Base-by-base conservation (phyloP, 345 rosid genomes). In the Rhizophora mangle region DNA sequence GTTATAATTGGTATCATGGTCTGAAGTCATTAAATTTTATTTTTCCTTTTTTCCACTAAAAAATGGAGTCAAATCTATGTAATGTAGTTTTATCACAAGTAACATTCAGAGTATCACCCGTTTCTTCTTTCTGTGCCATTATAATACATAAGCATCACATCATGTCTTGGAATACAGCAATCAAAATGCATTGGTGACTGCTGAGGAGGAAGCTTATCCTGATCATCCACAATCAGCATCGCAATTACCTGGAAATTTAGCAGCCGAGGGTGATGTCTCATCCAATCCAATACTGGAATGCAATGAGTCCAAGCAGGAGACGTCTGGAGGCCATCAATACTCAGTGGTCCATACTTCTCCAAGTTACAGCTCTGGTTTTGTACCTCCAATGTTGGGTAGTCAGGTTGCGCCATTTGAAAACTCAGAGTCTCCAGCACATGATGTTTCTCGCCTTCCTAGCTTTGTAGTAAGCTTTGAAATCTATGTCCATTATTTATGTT, bases 371-470 rank as follows among this genome's bases (percentile, higher is more conserved):
- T 82, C 76, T 68, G 97, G 97, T 65, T 51, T 80, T 72, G 78
- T 76, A 79, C 88, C 92, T 71, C 86, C 97, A 68, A 74, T 86
- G 71, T 62, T 84, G 73, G 84, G 90, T 66, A 80, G 84, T 74
- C 96, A 87, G 74, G 75, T 81, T 75, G 82, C 86, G 64, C 76
- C 87, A 54, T 82, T 84, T 76, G 97, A 89, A 73, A 93, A 77
- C 73, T 73, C 92, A 6, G 96, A 93, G 70, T 83, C 92, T 76
- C 97, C 89, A 82, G 79, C 85, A 71, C 88, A 82, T 63, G 96
- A 90, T 72, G 85, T 71, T 68, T 74, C 93, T 78, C 96, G 79
- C 75, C 81, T 93, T 74, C 88, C 92, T 75, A 79, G 83, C 82
- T 93, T 87, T 80, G 82, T 89, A 19, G 98, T 93, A 83, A 83